Base-by-base conservation (phyloP, 2,329 filamentous ascomycete genomes). In the Tothia fuscella region DNA sequence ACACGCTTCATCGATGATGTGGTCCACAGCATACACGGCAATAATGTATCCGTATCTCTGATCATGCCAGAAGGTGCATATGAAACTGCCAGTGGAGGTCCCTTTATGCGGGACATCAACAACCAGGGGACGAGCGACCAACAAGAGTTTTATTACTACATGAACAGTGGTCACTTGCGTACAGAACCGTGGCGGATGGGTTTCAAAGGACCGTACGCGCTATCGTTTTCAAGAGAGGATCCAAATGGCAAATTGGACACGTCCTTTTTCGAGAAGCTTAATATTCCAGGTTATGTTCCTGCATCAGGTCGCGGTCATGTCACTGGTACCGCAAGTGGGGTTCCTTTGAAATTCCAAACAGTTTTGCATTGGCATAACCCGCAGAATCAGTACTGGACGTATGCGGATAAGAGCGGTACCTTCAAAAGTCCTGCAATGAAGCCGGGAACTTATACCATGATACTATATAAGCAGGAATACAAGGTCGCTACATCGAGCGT, bases 1-100 rank as follows among this genome's bases (percentile, higher is more conserved):
- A 65, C 78, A 47, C 68, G 77, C n/a, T 82, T 80, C 58, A 81
- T 82, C 52, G 78, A 82, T 53, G 76, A 80, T 50, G 63, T 72
- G 33, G 67, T 71, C 20, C 76, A 79, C 53, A 82, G 78, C 56
- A 72, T 78, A 28, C 69, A 67, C 45, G 70, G 71, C 17, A 64
- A 62, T 45, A 58, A 56, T 54, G 57, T 1, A 66, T 73, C 28
- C 72, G 78, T 48, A 76, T 74, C 9, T 82, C 77, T 56, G 72
- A 80, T 56, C 61, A 66, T 71, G 38, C 70, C 70, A 30, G 65
- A 61, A 9, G 60, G 61, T 38, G 61, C 72, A 26, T 77, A 76
- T 38, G 78, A 82, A 55, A 67, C 65, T 6, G 75, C 72, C 1
- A 77, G 76, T 0, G 78, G 78, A 10, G 78, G 78, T 1, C 78